Evolutionary conservation across 106 monocot species (phyloP).

Genomic region (Alisma plantagoaquatica): DNA sequence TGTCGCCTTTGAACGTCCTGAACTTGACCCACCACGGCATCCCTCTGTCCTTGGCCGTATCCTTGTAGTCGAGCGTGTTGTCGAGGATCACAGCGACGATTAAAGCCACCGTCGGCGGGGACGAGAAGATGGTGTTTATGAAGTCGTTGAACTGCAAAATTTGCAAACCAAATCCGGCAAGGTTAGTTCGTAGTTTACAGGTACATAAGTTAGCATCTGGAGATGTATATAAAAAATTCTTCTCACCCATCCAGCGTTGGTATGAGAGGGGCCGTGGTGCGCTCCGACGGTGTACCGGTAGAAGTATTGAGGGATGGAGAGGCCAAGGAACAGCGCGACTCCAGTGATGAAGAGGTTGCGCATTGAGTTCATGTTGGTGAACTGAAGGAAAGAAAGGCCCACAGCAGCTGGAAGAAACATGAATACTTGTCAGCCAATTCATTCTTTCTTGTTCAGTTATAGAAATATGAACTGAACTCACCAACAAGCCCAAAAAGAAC

Average conservation of each 20-base stretch:
- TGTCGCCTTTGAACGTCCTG: slow-evolving; percentile 89
- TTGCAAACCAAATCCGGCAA: background rate
- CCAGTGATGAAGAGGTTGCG: slow-evolving; percentile 90
- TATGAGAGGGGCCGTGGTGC: slow-evolving; percentile 66
- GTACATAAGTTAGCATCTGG: no score
- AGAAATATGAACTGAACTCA: slow-evolving; percentile 10
- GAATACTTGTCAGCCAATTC: background rate
- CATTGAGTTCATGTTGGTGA: slow-evolving; percentile 99
- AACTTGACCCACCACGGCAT: slow-evolving; percentile 99
- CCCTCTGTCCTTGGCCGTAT: slow-evolving; percentile 73
- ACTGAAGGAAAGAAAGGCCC: slow-evolving; percentile 95
- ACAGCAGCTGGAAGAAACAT: slow-evolving; percentile 52
- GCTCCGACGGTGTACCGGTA: slow-evolving; percentile 34
- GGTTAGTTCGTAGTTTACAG: background rate
- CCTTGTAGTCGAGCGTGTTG: slow-evolving; percentile 90
- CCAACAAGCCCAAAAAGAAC: slow-evolving; percentile 88
- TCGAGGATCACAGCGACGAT: slow-evolving; percentile 78
- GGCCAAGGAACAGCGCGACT: slow-evolving; percentile 79
- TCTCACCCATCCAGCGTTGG: slow-evolving; percentile 85
- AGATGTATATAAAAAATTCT: background rate
- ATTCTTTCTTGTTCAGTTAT: background rate
- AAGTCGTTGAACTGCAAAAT: slow-evolving; percentile 85
- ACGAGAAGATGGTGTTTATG: slow-evolving; percentile 94
- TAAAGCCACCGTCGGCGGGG: slow-evolving; percentile 75
- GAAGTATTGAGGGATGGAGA: slow-evolving; percentile 90